Evolutionary conservation across 2,329 filamentous ascomycete species (phyloP), one percentile per base, ranked within the genome.

Genomic region (Sarocladium brachiariae): DNA sequence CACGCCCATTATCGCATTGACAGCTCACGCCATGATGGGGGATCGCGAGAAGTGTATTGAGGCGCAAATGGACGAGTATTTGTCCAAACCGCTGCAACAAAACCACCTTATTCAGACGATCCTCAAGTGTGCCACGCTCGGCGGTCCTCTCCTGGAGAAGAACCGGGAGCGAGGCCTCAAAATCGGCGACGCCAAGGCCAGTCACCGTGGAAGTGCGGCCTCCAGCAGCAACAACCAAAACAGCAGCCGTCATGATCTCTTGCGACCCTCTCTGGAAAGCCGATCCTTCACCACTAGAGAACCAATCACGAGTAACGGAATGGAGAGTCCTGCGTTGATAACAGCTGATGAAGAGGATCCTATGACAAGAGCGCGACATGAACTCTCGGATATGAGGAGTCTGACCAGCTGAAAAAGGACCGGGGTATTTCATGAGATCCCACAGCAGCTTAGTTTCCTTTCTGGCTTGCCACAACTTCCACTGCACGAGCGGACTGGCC

Each of bases 51-150:
- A 95, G 74, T 99, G 93, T 68, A 95, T 99, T 54, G 89, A 96
- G 65, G 93, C 92, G 9, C 90, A 97, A 72, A 99, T 99, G 93
- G 93, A 99, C 66, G 93, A 99, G 68, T 99, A 99, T 64, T 75
- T 99, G 37, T 96, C 92, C 16, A 99, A 99, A 66, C 92, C 92
- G 23, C 75, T 97, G 54, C 95, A 96, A 68, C 92, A 96, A 64
- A 96, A 95, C 65, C 89, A 96, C 66, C 84, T 97, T 62, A 96
- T 97, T 62, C 92, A 97, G 71, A 96, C 91, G 1, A 97, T 99
- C 53, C 80, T 97, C 56, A 96, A 96, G 67, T 97, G 92, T 65
- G 92, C 90, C 11, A 96, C 93, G 4, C 83, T 97, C 30, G 90
- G 92, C 52, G 86, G 89, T 41, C 85, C 86, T 48, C 75, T 95